phyloP scores from a whole-genome alignment of 768 basidiomycete species.

The Hydnum rufescens region DNA sequence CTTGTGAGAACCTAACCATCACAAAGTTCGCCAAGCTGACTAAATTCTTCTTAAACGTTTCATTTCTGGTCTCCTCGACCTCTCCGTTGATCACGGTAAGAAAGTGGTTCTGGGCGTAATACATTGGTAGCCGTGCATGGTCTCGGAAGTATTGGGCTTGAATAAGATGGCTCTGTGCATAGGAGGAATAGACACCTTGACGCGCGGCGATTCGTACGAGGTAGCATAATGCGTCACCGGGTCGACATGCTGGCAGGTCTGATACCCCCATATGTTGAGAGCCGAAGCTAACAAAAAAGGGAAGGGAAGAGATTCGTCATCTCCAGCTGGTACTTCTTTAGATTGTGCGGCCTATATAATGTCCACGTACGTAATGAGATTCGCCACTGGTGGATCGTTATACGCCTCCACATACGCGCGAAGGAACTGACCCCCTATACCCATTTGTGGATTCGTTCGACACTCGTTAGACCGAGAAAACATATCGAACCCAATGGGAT shows the following conservation, averaged over 20 bases:
- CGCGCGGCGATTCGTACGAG: conserved; percentile 40
- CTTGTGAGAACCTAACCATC: conserved; percentile 51
- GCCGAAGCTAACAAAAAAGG: conserved; percentile 29
- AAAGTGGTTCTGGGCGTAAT: conserved; percentile 43
- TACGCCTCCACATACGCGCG: conserved; percentile 66
- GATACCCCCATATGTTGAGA: conserved; percentile 76
- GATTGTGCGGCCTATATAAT: background rate
- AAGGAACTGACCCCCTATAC: conserved; percentile 59
- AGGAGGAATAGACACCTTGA: conserved; percentile 45
- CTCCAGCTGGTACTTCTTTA: background rate
- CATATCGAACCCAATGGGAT: no score
- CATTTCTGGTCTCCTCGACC: conserved; percentile 30
- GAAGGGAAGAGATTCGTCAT: background rate
- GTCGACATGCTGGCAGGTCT: conserved; percentile 45
- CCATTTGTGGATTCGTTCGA: background rate
- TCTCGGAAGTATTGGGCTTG: conserved; percentile 83
- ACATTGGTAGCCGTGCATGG: conserved; percentile 34
- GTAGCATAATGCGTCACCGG: conserved; percentile 50
- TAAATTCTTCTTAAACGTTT: conserved; percentile 40
- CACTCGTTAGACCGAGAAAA: background rate
- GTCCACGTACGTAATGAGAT: conserved; percentile 42
- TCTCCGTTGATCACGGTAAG: conserved; percentile 69
- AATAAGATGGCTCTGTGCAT: conserved; percentile 58
- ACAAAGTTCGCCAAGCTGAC: conserved; percentile 44
- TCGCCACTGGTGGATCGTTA: conserved; percentile 53